Conservation (phyloP, 768 basidiomycete species). For the Suillus plorans region DNA sequence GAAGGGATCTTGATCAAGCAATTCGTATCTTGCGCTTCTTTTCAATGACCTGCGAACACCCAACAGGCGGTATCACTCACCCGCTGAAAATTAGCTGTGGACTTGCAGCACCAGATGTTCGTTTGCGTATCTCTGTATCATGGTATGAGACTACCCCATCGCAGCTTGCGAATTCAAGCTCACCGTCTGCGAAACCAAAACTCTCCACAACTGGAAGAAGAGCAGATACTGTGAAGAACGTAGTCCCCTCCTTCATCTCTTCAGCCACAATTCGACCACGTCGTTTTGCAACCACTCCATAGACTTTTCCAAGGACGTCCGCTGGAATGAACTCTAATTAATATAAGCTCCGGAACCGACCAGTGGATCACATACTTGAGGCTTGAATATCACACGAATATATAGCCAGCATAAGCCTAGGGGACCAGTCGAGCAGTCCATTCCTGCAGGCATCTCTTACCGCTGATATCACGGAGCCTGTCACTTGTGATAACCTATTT, state of each 20-base stretch:
- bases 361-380: conserved; percentile 63
- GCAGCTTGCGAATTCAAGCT: conserved; percentile 18
- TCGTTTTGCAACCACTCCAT: conserved; percentile 89
- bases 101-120: conserved; percentile 95
- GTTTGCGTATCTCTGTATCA: conserved; percentile 83
- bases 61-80: conserved; percentile 39
- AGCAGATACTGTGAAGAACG: conserved; percentile 90
- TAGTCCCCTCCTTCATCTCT: conserved; percentile 98
- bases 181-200: conserved; percentile 97
- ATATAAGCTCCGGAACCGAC: conserved; percentile 6
- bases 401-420: conserved; percentile 95
- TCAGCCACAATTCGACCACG: conserved; percentile 92
- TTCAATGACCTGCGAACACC: conserved; percentile 15
- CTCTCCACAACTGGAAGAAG: conserved; percentile 94
- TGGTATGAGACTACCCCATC: conserved; percentile 3
- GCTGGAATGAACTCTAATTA: conserved; percentile 45
- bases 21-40: conserved; percentile 66
- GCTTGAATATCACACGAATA: conserved; percentile 99
- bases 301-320: conserved; percentile 96
- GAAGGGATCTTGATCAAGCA: conserved; percentile 92
- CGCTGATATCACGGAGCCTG: conserved; percentile 87
- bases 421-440: conserved; percentile 95
- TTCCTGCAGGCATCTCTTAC: conserved; percentile 88
- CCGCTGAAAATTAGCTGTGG: conserved; percentile 97
- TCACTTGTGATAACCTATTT: conserved; percentile 79